phyloP scores from a whole-genome alignment of 2,329 filamentous ascomycete genomes.

The Ophiostoma triangulosporum region DNA sequence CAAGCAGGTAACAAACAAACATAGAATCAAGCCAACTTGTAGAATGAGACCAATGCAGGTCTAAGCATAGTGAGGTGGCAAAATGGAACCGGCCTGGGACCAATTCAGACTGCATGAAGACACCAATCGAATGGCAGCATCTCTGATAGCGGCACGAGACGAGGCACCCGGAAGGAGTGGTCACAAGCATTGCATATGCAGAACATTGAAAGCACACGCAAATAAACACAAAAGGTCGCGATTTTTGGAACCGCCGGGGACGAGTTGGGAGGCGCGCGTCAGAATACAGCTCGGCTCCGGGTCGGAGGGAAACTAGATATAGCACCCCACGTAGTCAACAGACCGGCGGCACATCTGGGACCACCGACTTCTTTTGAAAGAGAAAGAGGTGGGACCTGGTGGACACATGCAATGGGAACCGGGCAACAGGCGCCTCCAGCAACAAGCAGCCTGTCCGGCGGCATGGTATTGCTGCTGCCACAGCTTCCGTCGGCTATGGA shows the following conservation, averaged over 20 bases:
- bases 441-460: background rate
- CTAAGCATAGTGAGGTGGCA: conserved; percentile 30
- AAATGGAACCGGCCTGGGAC: conserved; percentile 20
- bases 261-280: background rate
- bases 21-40: too few species aligned
- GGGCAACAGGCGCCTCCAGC: background rate
- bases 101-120: conserved; percentile 24
- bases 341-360: background rate
- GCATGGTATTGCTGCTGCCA: background rate
- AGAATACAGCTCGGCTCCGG: conserved; percentile 4
- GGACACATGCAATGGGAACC: background rate
- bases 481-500: background rate
- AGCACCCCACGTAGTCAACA: background rate
- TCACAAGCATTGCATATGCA: too few species aligned
- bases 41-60: conserved; percentile 22
- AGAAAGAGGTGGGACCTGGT: background rate
- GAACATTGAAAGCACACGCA: background rate
- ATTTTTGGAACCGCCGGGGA: conserved; percentile 2
- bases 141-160: background rate
- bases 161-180: background rate
- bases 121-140: conserved; percentile 11
- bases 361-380: too few species aligned
- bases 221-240: background rate
- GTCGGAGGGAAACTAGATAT: background rate
- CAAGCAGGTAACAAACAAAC: too few species aligned